Evolutionary conservation across 305 asterid species (phyloP).

Genomic region (Fraxinus latifolia): DNA sequence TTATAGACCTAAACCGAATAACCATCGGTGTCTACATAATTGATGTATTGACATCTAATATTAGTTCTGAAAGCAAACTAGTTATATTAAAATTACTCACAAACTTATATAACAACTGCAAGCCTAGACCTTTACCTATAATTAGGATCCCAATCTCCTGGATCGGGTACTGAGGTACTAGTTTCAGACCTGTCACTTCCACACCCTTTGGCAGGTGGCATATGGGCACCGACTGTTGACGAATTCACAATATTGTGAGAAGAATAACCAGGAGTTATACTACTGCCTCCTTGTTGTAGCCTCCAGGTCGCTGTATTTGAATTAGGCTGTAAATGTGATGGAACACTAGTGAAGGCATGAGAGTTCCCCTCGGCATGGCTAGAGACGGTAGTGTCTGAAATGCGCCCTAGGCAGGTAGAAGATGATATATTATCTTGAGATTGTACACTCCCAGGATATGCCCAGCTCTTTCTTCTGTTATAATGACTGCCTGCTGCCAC

Average conservation of each 20-base stretch:
- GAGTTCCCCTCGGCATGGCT: slow-evolving; percentile 60
- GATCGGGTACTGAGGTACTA: slow-evolving; percentile 80
- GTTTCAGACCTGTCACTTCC: slow-evolving; percentile 61
- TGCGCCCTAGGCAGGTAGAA: slow-evolving; percentile 61
- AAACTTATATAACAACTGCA: slow-evolving; percentile 13
- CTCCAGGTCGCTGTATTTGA: slow-evolving; percentile 53
- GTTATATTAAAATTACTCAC: slow-evolving; percentile 5
- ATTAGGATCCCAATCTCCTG: slow-evolving; percentile 99
- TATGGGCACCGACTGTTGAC: slow-evolving; percentile 29
- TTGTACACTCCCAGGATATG: slow-evolving; percentile 55
- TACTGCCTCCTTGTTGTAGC: slow-evolving; percentile 62
- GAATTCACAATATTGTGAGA: slow-evolving; percentile 39
- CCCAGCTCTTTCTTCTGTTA: slow-evolving; percentile 76
- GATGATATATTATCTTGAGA: slow-evolving; percentile 63
- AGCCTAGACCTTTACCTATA: slow-evolving; percentile 56
- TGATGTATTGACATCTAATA: not conserved
- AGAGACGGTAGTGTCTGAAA: slow-evolving; percentile 42
- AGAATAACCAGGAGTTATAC: slow-evolving; percentile 46
- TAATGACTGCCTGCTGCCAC: slow-evolving; percentile 72
- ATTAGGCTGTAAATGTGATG: slow-evolving; percentile 54
- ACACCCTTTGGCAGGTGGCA: slow-evolving; percentile 49
- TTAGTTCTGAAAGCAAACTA: not conserved
- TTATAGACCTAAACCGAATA: slow-evolving; percentile 2
- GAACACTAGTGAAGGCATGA: slow-evolving; percentile 47
- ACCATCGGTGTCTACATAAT: not conserved